These are phyloP conservation scores for Alopecurus myosuroides DNA, from an alignment of 176 grass and related monocot genomes.

Conservation along the genomic window DNA sequence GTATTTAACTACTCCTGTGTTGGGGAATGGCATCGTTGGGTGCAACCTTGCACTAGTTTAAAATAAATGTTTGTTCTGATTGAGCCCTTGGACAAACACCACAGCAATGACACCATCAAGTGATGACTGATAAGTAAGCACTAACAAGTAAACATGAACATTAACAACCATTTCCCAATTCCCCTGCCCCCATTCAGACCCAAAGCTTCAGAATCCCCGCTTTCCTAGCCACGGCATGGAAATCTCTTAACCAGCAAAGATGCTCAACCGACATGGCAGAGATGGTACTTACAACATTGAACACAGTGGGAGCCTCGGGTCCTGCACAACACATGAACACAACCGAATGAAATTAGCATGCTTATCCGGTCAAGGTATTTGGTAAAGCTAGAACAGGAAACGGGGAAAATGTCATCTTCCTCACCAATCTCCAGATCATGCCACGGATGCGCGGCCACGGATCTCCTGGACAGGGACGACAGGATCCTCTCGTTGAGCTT, in stretches of 20 bases:
- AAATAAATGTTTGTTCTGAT: background rate
- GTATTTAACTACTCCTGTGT: background rate
- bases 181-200: background rate
- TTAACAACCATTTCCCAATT: background rate
- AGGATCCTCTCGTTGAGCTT: conserved; percentile 90
- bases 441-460: conserved; percentile 84
- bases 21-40: background rate
- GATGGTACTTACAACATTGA: conserved; percentile 70
- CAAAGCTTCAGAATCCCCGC: background rate
- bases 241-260: background rate
- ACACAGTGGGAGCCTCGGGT: conserved; percentile 61
- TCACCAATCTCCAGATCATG: conserved; percentile 37
- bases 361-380: background rate
- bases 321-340: conserved; percentile 42
- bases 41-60: background rate
- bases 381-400: background rate
- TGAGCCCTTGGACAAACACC: background rate
- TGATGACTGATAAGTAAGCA: background rate
- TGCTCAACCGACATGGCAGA: background rate
- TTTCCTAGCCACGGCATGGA: background rate
- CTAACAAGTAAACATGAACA: background rate
- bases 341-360: background rate
- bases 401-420: background rate
- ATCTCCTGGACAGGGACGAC: conserved; percentile 78
- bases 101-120: background rate